Conservation (phyloP, 2,329 filamentous ascomycete species). For the Fusarium oxysporum region DNA sequence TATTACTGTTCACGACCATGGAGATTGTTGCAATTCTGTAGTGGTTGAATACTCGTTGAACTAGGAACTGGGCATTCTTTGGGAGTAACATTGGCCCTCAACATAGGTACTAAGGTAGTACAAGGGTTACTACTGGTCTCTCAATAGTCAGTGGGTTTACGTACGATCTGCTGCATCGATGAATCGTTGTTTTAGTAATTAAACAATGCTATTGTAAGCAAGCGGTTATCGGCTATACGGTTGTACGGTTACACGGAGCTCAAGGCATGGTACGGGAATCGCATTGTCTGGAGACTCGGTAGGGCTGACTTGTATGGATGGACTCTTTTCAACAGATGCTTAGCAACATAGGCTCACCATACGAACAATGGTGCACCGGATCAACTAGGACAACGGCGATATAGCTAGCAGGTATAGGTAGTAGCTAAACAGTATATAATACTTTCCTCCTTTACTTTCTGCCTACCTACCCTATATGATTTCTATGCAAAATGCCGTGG, state of each 20-base stretch:
- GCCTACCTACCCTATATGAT: constrained; percentile 7
- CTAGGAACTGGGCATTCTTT: not conserved
- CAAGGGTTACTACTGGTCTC: not conserved
- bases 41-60: not conserved
- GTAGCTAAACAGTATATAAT: not conserved
- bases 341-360: not conserved
- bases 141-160: not conserved
- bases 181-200: constrained; percentile 19
- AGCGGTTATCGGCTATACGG: not conserved
- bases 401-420: not conserved
- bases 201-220: constrained; percentile 26
- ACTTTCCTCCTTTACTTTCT: not conserved
- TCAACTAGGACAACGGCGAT: not conserved
- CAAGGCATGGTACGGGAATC: not conserved
- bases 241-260: not conserved
- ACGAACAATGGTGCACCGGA: too few relatives aligned
- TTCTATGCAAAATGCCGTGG: not conserved
- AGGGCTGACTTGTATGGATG: not conserved
- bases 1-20: not conserved
- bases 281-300: not conserved
- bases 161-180: not conserved
- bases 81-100: not conserved
- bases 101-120: not conserved
- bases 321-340: not conserved
- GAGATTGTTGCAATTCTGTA: not conserved